Evolutionary conservation across 1,139 yeast species (phyloP).

Genomic region (Geotrichum fermentans): DNA sequence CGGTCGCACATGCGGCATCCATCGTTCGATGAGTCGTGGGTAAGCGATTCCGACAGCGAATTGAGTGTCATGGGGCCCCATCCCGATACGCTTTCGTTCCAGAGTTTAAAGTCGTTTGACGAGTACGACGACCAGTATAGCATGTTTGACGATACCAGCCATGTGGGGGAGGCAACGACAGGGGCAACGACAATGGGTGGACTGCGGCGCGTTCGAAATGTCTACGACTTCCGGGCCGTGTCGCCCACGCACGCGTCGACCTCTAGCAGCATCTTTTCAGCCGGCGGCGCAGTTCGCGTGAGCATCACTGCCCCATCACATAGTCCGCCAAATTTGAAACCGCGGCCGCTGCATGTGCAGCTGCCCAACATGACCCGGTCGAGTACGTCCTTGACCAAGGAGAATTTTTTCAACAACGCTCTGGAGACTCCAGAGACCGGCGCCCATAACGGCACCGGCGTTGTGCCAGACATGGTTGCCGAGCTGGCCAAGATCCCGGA

Average conservation of each 20-base stretch:
- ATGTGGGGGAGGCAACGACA: too few species aligned
- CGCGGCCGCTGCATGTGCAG: conserved; percentile 4
- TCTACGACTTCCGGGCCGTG: background rate
- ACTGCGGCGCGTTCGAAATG: conserved; percentile 7
- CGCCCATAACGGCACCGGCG: too few species aligned
- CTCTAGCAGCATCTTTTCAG: conserved; percentile 4
- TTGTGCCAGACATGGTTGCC: conserved; percentile 29
- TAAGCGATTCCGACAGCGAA: conserved; percentile 6
- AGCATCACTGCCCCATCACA: too few species aligned
- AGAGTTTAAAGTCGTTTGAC: conserved; percentile 10
- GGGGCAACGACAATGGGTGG: too few species aligned
- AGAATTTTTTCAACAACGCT: background rate
- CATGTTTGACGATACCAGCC: too few species aligned
- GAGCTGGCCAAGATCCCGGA: conserved; percentile 68
- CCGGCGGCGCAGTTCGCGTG: background rate
- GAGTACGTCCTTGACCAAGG: too few species aligned
- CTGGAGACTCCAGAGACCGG: conserved; percentile 10
- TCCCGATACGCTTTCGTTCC: conserved; percentile 2
- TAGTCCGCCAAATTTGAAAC: conserved; percentile 1
- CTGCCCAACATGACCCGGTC: conserved; percentile 1
- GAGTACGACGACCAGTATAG: conserved; percentile 16
- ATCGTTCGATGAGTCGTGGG: conserved; percentile 2
- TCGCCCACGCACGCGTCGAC: background rate
- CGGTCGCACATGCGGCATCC: background rate
- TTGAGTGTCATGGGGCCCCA: background rate